phyloP scores from a whole-genome alignment of 169 alveolate species.

The Cryptosporidium meleagridis region DNA sequence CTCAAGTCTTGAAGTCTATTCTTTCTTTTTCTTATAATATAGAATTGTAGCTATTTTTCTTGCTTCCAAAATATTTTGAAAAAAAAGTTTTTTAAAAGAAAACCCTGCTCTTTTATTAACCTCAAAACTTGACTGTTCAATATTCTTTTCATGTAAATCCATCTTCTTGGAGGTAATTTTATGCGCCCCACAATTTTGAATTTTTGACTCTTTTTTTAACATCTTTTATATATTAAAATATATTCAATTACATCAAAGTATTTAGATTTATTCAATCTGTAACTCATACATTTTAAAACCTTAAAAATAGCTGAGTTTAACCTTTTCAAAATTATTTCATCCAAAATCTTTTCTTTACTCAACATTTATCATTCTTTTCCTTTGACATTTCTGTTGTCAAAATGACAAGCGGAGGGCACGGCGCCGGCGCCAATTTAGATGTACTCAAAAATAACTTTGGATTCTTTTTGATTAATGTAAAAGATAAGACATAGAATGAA shows the following conservation, averaged over 20 bases:
- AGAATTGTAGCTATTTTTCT: no score
- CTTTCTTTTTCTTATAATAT: neutral
- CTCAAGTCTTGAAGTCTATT: neutral
- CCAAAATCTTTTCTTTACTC: neutral
- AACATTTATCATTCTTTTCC: neutral
- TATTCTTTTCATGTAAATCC: neutral
- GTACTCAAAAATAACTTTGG: neutral
- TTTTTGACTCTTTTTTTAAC: neutral
- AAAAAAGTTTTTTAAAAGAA: no score
- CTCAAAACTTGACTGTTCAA: neutral
- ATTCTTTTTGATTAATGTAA: neutral
- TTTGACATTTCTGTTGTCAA: neutral
- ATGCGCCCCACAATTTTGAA: neutral
- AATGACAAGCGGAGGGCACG: conserved; percentile 6
- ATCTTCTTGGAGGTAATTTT: neutral
- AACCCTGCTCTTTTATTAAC: no score
- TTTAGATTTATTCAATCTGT: neutral
- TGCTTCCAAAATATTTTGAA: no score
- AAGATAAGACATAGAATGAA: conserved; percentile 28
- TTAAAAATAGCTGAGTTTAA: neutral
- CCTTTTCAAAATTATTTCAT: neutral
- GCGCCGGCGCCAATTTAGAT: neutral
- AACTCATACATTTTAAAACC: neutral
- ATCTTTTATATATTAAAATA: neutral
- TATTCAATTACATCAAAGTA: neutral